Percentiles rank a stretch among this genome's conserved stretches.
phyloP scores from a whole-genome alignment of 352 stramenopile genomes.

The Globisporangium nunn region DNA sequence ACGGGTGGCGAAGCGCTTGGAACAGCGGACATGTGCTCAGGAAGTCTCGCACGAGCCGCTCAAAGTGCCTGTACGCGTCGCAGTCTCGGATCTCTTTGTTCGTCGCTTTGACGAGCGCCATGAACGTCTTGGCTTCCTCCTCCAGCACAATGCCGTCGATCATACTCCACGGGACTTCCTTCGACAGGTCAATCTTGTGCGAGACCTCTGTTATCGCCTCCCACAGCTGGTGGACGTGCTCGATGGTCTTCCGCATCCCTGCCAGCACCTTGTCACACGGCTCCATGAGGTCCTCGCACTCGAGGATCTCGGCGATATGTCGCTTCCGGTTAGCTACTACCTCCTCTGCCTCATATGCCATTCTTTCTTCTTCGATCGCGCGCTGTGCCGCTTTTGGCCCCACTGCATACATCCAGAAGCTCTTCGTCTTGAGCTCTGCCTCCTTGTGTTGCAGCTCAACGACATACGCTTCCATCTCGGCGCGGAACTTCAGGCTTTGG shows the following conservation, averaged over 20 bases:
- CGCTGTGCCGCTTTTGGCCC: conserved; percentile 33
- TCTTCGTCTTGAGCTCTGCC: conserved; percentile 34
- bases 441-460: conserved; percentile 65
- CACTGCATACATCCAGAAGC: conserved; percentile 56
- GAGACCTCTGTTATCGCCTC: conserved; percentile 81
- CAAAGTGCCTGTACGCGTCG: conserved; percentile 88
- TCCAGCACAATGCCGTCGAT: conserved; percentile 90
- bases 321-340: conserved; percentile 44
- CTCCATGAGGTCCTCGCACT: conserved; percentile 88
- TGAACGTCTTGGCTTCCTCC: conserved; percentile 88
- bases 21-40: conserved; percentile 72
- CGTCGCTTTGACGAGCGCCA: conserved; percentile 85
- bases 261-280: conserved; percentile 61
- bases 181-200: conserved; percentile 82
- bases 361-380: conserved; percentile 34
- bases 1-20: conserved; percentile 67
- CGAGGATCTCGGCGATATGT: conserved; percentile 90
- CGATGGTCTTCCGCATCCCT: conserved; percentile 69
- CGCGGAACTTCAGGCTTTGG: conserved; percentile 54
- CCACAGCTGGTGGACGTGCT: conserved; percentile 81
- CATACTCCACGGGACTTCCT: conserved; percentile 89
- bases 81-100: conserved; percentile 87
- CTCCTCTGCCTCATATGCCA: conserved; percentile 29
- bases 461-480: conserved; percentile 82
- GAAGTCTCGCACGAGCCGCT: conserved; percentile 69